A percentile compares a stretch with the other conserved stretches of the same genome.
These are phyloP conservation scores for Cladophialophora yegresii DNA, from an alignment of 2,329 filamentous ascomycete species.

Conservation along the genomic window DNA sequence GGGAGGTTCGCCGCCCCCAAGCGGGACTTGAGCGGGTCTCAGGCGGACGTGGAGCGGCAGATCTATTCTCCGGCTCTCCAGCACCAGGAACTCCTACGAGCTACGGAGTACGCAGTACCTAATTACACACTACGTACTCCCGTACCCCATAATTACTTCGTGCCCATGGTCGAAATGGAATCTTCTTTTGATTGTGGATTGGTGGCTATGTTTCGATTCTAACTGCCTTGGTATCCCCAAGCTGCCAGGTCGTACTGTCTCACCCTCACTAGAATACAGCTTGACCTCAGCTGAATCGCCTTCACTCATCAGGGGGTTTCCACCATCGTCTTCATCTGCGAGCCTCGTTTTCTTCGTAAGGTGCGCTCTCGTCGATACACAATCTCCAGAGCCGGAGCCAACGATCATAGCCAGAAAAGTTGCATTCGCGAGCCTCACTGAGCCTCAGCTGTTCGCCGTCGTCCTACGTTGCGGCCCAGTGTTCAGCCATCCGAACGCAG, in stretches of 20 bases:
- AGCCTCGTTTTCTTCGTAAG: neutral
- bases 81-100: too few relatives aligned
- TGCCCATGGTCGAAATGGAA: neutral
- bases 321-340: neutral
- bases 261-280: conserved; percentile 2
- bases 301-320: neutral
- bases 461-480: conserved; percentile 39
- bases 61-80: neutral
- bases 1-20: neutral
- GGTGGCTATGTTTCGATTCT: neutral
- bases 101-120: too few relatives aligned
- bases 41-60: neutral
- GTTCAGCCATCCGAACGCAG: conserved; percentile 92
- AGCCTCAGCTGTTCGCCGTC: conserved; percentile 26
- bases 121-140: too few relatives aligned
- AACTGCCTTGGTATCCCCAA: neutral
- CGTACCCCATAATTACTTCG: neutral
- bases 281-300: neutral
- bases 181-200: neutral
- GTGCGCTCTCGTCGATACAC: neutral
- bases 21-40: neutral
- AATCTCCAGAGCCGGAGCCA: neutral
- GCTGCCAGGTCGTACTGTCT: neutral
- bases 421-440: neutral
- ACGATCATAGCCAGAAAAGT: neutral